Evolutionary conservation across 768 basidiomycete species (phyloP), one percentile per base, ranked within the genome.

Genomic region (Chalciporus sphaerocephalus): DNA sequence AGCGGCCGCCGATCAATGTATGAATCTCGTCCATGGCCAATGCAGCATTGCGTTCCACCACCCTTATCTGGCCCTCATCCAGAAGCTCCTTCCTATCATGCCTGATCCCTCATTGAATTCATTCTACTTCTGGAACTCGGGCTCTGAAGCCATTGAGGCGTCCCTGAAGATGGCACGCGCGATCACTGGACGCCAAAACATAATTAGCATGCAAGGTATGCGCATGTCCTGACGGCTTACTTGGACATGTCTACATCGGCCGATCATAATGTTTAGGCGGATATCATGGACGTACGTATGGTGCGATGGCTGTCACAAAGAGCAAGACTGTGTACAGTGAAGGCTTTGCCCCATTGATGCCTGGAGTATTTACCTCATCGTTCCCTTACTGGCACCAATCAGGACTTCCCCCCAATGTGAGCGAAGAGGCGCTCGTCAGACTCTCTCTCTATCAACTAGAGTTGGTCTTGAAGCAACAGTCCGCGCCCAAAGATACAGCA

Each of bases 81-180:
- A 95, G 64, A 78, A 78, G 44, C 76, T 97, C 6, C 69, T 95
- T 11, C 89, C 92, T 0, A 69, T 87, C 47, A 93, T 98, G 92
- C 94, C 94, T 2, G 71, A 94, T 67, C 76, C 83, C 0, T 93
- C 92, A 1, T 75, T 98, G 24, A 87, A 95, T 64, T 90, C 90
- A 20, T 97, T 97, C 76, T 96, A 93, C 78, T 91, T 96, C 69
- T 91, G 88, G 87, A 97, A 91, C 71, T 94, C 92, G 2, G 95
- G 95, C 2, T 85, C 91, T 1, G 95, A 98, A 66, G 95, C 93
- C 1, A 77, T 92, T 35, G 94, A 96, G 67, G 90, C 83, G 1
- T 76, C 92, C 3, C 67, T 98, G 52, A 97, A 96, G 70, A 82
- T 97, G 71, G 87, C 89, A 3, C 79, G 94, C 25, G 60, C 65